Base-by-base conservation (phyloP, 225 moss, liverwort and hornwort genomes). In the Climacium dendroides region DNA sequence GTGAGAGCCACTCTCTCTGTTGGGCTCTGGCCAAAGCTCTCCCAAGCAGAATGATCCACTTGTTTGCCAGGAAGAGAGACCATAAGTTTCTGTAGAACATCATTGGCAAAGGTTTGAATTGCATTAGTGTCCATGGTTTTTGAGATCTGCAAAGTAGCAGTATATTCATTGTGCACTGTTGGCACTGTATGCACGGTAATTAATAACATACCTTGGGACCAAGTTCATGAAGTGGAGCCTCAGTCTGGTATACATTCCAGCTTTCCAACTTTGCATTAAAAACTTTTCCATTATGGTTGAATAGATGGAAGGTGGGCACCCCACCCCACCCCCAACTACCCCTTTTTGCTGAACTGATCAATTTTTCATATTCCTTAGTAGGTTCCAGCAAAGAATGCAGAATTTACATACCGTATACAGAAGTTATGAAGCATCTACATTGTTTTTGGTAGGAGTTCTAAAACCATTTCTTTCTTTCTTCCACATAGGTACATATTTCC, bases 401-500 rank as follows among this genome's bases (percentile, higher is more conserved):
- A 9, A 48, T 72, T 47, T 10, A 18, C 6, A 29, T 47, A 29
- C 7, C 0, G 9, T 11, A 11, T 19, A 9, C 10, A 30, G 28
- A 19, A 30, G 2, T 18, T 18, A 18, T 10, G 17, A 3, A 17
- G 17, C 7, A 6, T 6, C 3, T 16, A 19, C 19, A 3, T 43
- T 1, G 18, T 11, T 19, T 19, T 4, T 11, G 0, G 6, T 4
- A 48, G 0, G 7, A 7, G 11, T 19, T 19, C 0, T 19, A 6
- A 19, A 47, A 11, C 3, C 2, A 10, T 50, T 19, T 32, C 19
- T 50, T 48, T 5, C 19, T 50, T 19, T 32, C 19, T 50, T 48
- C 7, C 19, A 32, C 13, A 13, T 32, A 7, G 2, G 12, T 48
- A 32, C 19, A 25, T 25, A 41, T n/a, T 50, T 48, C 7, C 19